Base-by-base conservation (phyloP, 768 basidiomycete species). In the Favolaschia claudopus region DNA sequence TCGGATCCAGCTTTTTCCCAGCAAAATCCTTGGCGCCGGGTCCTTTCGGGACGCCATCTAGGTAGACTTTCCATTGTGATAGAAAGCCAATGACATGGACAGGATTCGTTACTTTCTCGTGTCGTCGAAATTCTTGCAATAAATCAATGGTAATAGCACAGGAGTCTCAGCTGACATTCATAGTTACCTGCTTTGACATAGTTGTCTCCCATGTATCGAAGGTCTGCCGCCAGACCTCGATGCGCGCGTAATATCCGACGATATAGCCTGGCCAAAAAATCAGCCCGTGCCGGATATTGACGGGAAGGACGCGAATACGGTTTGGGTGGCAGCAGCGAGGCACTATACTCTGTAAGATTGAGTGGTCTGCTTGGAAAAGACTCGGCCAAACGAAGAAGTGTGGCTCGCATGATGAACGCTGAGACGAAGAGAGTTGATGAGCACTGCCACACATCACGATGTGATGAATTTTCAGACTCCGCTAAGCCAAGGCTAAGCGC, bases 61-160 rank as follows among this genome's bases (percentile, higher is more conserved):
- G 81, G 73, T 99, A 99, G 56, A 85, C 72, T 73, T 96, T 97
- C 96, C 96, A 99, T 68, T 98, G 93, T 4, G 91, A 89, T 9
- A 99, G 80, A 70, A 99, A 99, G 3, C 94, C 95, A 71, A 99
- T 96, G 60, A 98, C 87, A 71, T 98, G 88, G 8, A 89, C 81
- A 3, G 95, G 92, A 74, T 99, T 98, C 20, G 88, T 88, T 12
- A 88, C 85, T 22, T 84, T 78, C 65, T 79, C 86, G 63, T 97
- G 96, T 42, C 91, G 79, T 7, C 91, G 87, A 74, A 97, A 99
- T 74, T 99, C 96, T 93, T 59, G 39, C 20, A 1, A 33, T 52
- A 15, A 50, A 36, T 14, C 3, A 27, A 22, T 13, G 9, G 17
- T 19, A n/a, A 13, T 7, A 29, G 34, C 28, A 42, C 17, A 36